These are phyloP conservation scores for Cryptosporidium parvum DNA, from an alignment of 169 alveolate genomes.

Conservation along the genomic window DNA sequence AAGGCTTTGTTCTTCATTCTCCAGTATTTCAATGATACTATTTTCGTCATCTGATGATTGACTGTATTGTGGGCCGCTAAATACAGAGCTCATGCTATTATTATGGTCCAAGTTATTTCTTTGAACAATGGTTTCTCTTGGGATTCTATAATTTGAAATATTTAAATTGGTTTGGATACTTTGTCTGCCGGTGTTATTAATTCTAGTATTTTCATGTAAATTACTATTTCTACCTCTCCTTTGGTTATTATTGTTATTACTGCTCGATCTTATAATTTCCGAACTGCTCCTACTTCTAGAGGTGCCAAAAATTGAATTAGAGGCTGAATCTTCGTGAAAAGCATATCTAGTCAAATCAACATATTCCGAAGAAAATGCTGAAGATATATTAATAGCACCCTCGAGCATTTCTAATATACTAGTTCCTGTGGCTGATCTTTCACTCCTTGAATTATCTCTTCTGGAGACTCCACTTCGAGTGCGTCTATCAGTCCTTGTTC, in stretches of 20 bases:
- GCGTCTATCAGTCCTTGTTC: slow-evolving; percentile 11
- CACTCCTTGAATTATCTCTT: slow-evolving; percentile 9
- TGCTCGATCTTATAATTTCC: neutral
- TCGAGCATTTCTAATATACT: slow-evolving; percentile 34
- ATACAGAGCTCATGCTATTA: neutral
- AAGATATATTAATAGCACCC: slow-evolving; percentile 18
- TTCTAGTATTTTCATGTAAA: neutral
- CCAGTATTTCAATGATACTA: slow-evolving; percentile 9
- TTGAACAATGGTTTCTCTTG: neutral
- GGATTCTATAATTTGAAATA: slow-evolving; percentile 19
- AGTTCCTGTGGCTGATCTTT: neutral
- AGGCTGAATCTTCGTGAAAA: slow-evolving; percentile 5
- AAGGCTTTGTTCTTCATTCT: slow-evolving; percentile 11
- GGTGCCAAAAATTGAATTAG: slow-evolving; percentile 3
- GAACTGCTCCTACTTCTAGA: slow-evolving; percentile 4
- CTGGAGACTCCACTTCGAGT: neutral
- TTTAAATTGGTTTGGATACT: slow-evolving; percentile 17
- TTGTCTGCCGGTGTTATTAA: neutral
- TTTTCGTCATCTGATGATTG: slow-evolving; percentile 52
- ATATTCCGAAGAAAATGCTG: slow-evolving; percentile 40
- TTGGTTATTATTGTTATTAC: neutral
- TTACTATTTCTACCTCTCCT: neutral
- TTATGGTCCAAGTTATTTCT: neutral
- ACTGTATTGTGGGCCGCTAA: slow-evolving; percentile 55
- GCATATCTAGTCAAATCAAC: slow-evolving; percentile 47